Conservation (phyloP, 768 basidiomycete genomes). For the Floccularia luteovirens region DNA sequence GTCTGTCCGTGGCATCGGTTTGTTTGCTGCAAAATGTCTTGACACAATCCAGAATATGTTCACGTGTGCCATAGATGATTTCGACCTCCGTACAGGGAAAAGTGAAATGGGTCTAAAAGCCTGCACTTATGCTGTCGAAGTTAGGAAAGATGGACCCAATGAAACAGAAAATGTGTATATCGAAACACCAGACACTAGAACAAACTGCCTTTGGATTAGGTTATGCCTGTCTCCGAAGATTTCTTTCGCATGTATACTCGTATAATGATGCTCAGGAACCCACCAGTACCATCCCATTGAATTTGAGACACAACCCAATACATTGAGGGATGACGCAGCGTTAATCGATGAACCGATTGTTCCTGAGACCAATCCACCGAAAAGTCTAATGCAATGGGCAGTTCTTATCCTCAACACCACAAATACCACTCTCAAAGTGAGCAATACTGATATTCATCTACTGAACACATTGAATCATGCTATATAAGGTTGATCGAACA, state of each 20-base stretch:
- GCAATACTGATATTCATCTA: background rate
- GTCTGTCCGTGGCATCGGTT: slow-evolving; percentile 76
- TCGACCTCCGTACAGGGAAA: slow-evolving; percentile 57
- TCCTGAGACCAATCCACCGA: slow-evolving; percentile 41
- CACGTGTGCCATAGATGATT: slow-evolving; percentile 50
- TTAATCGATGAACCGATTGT: slow-evolving; percentile 37
- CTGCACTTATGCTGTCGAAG: slow-evolving; percentile 57
- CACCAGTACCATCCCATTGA: slow-evolving; percentile 5
- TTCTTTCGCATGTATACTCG: slow-evolving; percentile 1
- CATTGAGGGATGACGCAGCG: background rate
- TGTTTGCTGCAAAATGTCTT: slow-evolving; percentile 6
- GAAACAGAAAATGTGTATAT: slow-evolving; percentile 46
- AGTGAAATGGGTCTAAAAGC: slow-evolving; percentile 63
- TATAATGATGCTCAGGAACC: background rate
- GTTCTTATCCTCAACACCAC: slow-evolving; percentile 73
- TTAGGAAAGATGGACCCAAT: slow-evolving; percentile 28
- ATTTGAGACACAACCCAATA: background rate
- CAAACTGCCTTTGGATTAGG: slow-evolving; percentile 54
- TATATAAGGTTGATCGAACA: slow-evolving; percentile 54
- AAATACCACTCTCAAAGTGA: slow-evolving; percentile 55
- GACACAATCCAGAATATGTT: no score
- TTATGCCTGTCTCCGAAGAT: slow-evolving; percentile 72
- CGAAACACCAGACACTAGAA: slow-evolving; percentile 45
- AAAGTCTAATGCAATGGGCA: slow-evolving; percentile 71
- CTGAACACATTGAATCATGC: background rate